Evolutionary conservation across 768 basidiomycete genomes (phyloP), one percentile per base, ranked within the genome.

Genomic region (Hericium erinaceus): DNA sequence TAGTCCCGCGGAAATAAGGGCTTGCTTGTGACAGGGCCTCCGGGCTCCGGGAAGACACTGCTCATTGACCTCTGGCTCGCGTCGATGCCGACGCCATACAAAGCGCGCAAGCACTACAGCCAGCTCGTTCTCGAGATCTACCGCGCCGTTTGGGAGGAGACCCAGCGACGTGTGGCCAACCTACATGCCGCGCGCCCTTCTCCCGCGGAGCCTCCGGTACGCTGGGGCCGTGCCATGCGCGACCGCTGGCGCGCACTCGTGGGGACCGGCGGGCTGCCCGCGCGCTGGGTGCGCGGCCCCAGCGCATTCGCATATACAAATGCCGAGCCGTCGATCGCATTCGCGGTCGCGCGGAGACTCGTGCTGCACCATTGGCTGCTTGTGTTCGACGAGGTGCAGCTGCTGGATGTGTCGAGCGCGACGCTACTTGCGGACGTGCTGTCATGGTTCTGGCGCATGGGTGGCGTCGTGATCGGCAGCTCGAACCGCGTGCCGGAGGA

Each of bases 371-470:
- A 79, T 39, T 80, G 78, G 75, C 68, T 80, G 6, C 72, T 80
- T 28, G 76, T 78, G 20, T 82, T 84, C 66, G 81, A 84, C 60
- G 80, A 85, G 67, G 68, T 84, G 2, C 83, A 83, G 64, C 73
- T 83, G 5, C 75, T 83, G 6, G 82, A 83, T 64, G 79, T 82
- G 1, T 81, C 81, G 0, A 80, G 80, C 37, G 81, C 83, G 1
- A 73, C 73, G 7, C 69, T 80, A 1, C 69, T 78, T 4, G 74
- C 75, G 7, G 75, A 78, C 58, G 80, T 84, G 5, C 66, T 83
- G 15, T 76, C 79, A 12, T 84, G 80, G 80, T 84, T 79, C 64
- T 83, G 81, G 82, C 73, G 81, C 5, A 73, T 85, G 66, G 82
- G 81, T 16, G 81, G 82, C 2, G 77, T 84, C 7, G 72, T 85